Base-by-base conservation (phyloP, 2,329 filamentous ascomycete species). In the Epichloe bromicola region DNA sequence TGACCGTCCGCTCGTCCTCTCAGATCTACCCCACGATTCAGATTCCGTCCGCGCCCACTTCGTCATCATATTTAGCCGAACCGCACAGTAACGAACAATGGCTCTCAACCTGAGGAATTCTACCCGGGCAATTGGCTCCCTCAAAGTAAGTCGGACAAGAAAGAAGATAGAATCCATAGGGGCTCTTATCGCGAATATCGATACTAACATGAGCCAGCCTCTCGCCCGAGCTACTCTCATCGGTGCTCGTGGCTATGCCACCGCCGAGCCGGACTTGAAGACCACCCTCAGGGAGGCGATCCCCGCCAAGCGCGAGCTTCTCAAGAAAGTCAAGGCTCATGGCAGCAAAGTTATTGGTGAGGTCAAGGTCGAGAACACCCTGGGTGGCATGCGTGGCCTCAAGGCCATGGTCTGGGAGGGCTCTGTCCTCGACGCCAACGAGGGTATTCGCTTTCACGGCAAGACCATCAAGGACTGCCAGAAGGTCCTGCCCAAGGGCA, bases 331-430 rank as follows among this genome's bases (percentile, higher is more conserved):
- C 72, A 97, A 96, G 74, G 80, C 84, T 52, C 82, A 91, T 66
- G 78, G 80, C 49, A 80, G 83, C 62, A 93, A 90, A 69, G 82
- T 83, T 54, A 83, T 97, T 61, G 91, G 91, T 52, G 87, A 95
- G 62, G 83, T 97, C 69, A 95, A 91, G 75, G 81, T 97, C 44
- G 87, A 91, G 70, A 95, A 93, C 71, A 88, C 88, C 20, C 81
- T 97, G 60, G 93, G 93, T 61, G 93, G 93, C 63, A 97, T 97
- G 93, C 86, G 90, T 70, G 91, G 91, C 39, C 80, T 98, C 59
- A 96, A 95, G 73, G 87, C 90, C 59, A 96, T 98, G 89, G 80
- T 98, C 50, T 98, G 93, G 93, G 93, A 98, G 71, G 93, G 93
- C 45, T 96, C 90, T 11, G 91, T 97, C 23, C 83, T 98, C 47